Percentiles rank a stretch among this genome's conserved stretches.
phyloP scores from a whole-genome alignment of 805 yeast genomes.

The Lipomyces kockii region DNA sequence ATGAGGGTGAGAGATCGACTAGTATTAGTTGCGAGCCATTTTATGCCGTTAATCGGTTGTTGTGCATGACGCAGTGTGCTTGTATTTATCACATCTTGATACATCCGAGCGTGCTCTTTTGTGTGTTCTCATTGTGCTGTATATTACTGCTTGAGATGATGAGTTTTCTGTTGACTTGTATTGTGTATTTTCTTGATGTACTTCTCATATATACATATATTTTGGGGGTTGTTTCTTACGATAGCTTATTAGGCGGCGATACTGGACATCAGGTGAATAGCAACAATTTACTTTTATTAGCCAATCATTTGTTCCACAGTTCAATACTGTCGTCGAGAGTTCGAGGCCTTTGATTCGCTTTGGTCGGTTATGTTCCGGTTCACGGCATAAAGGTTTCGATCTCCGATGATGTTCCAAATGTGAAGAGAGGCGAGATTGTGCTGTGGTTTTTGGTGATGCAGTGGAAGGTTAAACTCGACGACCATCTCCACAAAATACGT shows the following conservation, averaged over 20 bases:
- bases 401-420: slow-evolving; percentile 4
- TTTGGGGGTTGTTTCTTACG: slow-evolving; percentile 29
- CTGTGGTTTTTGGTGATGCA: not conserved
- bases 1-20: not conserved
- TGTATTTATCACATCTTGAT: slow-evolving; percentile 2
- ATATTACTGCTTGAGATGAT: not conserved
- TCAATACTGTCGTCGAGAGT: slow-evolving; percentile 5
- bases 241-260: slow-evolving; percentile 37
- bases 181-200: slow-evolving; percentile 14
- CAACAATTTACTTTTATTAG: slow-evolving; percentile 6
- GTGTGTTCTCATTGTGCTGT: not conserved
- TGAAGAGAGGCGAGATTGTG: slow-evolving; percentile 5
- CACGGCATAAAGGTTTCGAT: slow-evolving; percentile 4
- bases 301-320: slow-evolving; percentile 3
- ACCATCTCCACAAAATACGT: not conserved
- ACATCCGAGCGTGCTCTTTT: not conserved
- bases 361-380: not conserved
- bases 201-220: not conserved
- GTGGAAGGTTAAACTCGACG: not conserved
- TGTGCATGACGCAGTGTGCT: slow-evolving; percentile 7
- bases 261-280: slow-evolving; percentile 40
- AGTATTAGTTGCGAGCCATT: not conserved
- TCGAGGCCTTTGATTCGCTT: not conserved
- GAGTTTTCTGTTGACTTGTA: not conserved
- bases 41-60: slow-evolving; percentile 4